Conservation (phyloP, 148 eudicot genomes). For the Rhododendron vialii region DNA sequence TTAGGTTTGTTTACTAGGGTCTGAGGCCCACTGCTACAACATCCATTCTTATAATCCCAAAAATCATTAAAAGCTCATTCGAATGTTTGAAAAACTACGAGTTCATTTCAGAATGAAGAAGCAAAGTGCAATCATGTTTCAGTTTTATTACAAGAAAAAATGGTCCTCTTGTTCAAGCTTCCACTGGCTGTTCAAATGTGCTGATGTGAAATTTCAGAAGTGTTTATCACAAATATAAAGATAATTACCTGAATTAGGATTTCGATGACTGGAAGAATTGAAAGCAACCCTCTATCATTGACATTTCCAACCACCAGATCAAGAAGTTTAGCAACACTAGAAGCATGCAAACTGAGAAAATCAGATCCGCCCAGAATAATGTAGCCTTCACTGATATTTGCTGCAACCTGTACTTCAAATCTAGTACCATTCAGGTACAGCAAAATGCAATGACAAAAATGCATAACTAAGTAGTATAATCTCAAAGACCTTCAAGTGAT, state of each 20-base stretch:
- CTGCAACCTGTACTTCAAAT: constrained; percentile 64
- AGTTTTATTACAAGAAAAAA: background rate
- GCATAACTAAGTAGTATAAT: background rate
- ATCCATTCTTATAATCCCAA: background rate
- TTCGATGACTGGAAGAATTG: constrained; percentile 84
- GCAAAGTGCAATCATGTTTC: background rate
- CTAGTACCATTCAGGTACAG: constrained; percentile 4
- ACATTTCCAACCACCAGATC: constrained; percentile 85
- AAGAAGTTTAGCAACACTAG: constrained; percentile 66
- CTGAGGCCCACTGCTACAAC: background rate
- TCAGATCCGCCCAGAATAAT: constrained; percentile 81
- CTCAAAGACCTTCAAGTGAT: constrained; percentile 71
- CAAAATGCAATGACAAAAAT: background rate
- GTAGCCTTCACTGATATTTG: constrained; percentile 79
- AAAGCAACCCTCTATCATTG: constrained; percentile 80
- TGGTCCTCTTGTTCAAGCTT: background rate
- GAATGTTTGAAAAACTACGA: background rate
- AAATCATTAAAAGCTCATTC: background rate
- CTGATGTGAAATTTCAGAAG: background rate
- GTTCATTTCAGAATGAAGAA: background rate
- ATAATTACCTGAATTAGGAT: constrained; percentile 70
- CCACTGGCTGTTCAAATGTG: background rate
- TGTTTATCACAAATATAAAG: background rate
- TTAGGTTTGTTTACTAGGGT: background rate
- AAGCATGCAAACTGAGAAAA: constrained; percentile 77